Evolutionary conservation across 805 yeast genomes (phyloP), one percentile per base, ranked within the genome.

Genomic region (Metschnikowia proteae): DNA sequence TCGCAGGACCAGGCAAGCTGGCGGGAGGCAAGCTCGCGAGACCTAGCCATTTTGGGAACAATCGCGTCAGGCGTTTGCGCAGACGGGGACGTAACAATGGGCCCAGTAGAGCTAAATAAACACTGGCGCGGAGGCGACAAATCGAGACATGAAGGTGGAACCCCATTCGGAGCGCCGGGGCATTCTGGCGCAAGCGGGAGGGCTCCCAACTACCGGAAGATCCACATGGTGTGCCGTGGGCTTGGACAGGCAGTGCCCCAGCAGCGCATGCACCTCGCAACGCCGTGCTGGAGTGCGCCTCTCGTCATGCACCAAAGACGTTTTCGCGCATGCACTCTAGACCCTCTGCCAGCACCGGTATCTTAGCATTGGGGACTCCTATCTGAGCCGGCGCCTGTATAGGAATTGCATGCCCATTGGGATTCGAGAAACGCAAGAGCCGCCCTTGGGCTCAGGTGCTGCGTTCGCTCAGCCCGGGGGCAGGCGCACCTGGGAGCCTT

Each of bases 261-360:
- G 43, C 43, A 27, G 31, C 22, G 43, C 29, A 40, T 32, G 43
- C 43, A 31, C 36, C 28, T 23, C 43, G 43, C 43, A 40, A 31
- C 35, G 43, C 43, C 43, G 43, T 40, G 34, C 35, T 40, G 43
- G 29, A 35, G 29, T 28, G 31, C 13, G 10, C 43, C 43, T 27
- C 26, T 39, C 29, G 29, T 31, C 36, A 30, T 31, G 43, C 43
- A 32, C 36, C 36, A 22, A 30, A 40, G 31, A 40, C 43, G 43
- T 40, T 40, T 23, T 35, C 36, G 34, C 35, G 35, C 36, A 40
- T 40, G 43, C 35, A 30, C 36, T 30, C 43, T 40, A 23, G 23
- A 27, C 41, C 39, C 28, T 37, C 25, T 29, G 29, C 25, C 29
- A 37, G 41, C 13, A 7, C n/a, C 26, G 29, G 22, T 26, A 37